These are phyloP conservation scores for Trichoderma atrobrunneum DNA, from an alignment of 2,329 filamentous ascomycete genomes.

Conservation along the genomic window DNA sequence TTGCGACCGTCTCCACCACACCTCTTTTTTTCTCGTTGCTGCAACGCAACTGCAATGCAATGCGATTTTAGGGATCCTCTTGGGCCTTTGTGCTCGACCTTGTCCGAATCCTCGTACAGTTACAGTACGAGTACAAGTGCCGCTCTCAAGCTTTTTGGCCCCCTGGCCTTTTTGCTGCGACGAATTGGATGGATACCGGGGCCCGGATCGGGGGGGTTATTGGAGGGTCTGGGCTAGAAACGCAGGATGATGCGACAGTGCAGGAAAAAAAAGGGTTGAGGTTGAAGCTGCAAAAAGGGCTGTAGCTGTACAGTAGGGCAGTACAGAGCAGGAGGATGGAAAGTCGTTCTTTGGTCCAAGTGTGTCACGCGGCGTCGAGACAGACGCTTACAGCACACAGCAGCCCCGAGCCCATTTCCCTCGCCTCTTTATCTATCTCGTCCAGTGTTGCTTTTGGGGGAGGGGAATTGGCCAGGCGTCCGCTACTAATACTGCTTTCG, in stretches of 20 bases:
- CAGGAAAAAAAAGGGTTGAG: neutral
- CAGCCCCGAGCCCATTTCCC: conserved; percentile 13
- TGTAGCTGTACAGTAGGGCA: neutral
- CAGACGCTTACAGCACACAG: conserved; percentile 15
- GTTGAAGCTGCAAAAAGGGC: neutral
- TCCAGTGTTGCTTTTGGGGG: neutral
- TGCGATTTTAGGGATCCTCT: neutral
- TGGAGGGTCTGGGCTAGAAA: conserved; percentile 7
- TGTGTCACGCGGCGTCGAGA: conserved; percentile 15
- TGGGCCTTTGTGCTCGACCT: neutral
- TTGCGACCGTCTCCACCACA: conserved; percentile 14
- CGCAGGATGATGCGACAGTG: conserved; percentile 11
- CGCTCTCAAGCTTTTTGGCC: neutral
- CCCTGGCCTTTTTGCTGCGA: conserved; percentile 10
- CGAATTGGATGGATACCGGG: conserved; percentile 18
- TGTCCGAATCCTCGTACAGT: neutral
- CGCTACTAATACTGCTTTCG: conserved; percentile 6
- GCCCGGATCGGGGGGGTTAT: neutral
- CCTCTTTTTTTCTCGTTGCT: neutral
- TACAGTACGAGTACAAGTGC: neutral
- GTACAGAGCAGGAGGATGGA: neutral
- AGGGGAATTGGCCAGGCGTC: neutral
- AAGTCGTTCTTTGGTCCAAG: neutral
- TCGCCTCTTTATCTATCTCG: neutral
- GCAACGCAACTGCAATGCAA: conserved; percentile 5